Base-by-base conservation (phyloP, 176 grass and related monocot genomes). In the Carex cristatella region DNA sequence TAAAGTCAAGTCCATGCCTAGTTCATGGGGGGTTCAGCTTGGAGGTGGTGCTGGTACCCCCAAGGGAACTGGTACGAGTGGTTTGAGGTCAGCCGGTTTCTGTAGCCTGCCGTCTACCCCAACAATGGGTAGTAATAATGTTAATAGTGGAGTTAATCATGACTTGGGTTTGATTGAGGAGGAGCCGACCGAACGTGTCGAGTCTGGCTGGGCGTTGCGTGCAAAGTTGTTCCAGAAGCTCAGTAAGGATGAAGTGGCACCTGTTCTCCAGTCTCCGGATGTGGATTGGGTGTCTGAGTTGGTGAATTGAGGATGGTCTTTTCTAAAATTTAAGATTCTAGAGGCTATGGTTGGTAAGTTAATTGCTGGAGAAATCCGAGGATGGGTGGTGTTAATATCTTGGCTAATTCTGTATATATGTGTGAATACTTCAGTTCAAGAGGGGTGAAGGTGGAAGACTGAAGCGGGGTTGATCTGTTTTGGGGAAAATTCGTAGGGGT, bases 281-380 rank as follows among this genome's bases (percentile, higher is more conserved):
- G 91, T 98, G 4, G 96, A 78, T 0, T 95, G 96, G 95, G 83
- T 98, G 2, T 98, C 91, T 0, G 93, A 98, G 10, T 72, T 98
- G 40, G 89, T 95, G 49, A 92, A 93, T 77, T 98, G 88, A 91
- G 51, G 19, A 51, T 32, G 37, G 46, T 15, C 4, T 4, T 10
- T 61, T 63, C 46, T 18, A 12, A 59, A 11, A 14, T 89, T 84
- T 69, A 85, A 7, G 42, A 28, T 10, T 72, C 0, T 2, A 51
- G 63, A 48, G 69, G 18, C 16, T 42, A 64, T 79, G 71, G 65
- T 69, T 65, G 7, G 42, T 23, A 88, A 89, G 88, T 86, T 87
- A 61, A 73, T 82, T 71, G 69, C 37, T 82, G 75, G 85, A 40
- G 46, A 84, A 80, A 67, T 32, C 16, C 48, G 65, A 81, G 75